phyloP scores from a whole-genome alignment of 352 stramenopile species.

The Phytophthora macrochlamydospora region DNA sequence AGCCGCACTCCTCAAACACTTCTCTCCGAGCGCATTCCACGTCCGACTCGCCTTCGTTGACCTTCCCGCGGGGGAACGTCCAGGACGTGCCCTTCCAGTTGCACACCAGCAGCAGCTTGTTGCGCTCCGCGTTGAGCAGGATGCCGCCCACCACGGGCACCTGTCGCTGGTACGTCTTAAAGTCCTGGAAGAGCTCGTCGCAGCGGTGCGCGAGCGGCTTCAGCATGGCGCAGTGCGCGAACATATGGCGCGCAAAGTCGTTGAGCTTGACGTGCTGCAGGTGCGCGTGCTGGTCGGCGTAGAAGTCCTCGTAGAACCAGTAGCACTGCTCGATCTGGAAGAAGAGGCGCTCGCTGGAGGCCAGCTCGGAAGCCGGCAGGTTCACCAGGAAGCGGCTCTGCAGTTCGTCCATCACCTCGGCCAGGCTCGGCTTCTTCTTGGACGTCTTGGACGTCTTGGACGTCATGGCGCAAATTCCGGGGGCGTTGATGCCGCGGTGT shows the following conservation, averaged over 20 bases:
- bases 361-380: conserved; percentile 90
- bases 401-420: conserved; percentile 96
- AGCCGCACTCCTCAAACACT: conserved; percentile 93
- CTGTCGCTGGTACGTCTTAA: conserved; percentile 93
- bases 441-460: conserved; percentile 37
- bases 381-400: conserved; percentile 97
- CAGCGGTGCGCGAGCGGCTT: conserved; percentile 85
- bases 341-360: conserved; percentile 94
- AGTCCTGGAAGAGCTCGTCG: conserved; percentile 93
- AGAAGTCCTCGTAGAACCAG: conserved; percentile 98
- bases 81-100: conserved; percentile 93
- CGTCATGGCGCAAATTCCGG: conserved; percentile 10
- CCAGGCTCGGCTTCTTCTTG: conserved; percentile 63
- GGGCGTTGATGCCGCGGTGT: conserved; percentile 15
- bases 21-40: conserved; percentile 90
- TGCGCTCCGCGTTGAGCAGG: conserved; percentile 85
- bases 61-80: conserved; percentile 92
- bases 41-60: conserved; percentile 92
- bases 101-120: conserved; percentile 90
- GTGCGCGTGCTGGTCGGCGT: conserved; percentile 88
- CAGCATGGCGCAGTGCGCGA: conserved; percentile 91
- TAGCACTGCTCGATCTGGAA: conserved; percentile 98
- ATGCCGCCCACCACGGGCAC: conserved; percentile 96
- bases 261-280: conserved; percentile 94
- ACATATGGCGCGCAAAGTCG: conserved; percentile 93